Conservation (phyloP, 441 rosid genomes). For the Gossypium davidsonii region DNA sequence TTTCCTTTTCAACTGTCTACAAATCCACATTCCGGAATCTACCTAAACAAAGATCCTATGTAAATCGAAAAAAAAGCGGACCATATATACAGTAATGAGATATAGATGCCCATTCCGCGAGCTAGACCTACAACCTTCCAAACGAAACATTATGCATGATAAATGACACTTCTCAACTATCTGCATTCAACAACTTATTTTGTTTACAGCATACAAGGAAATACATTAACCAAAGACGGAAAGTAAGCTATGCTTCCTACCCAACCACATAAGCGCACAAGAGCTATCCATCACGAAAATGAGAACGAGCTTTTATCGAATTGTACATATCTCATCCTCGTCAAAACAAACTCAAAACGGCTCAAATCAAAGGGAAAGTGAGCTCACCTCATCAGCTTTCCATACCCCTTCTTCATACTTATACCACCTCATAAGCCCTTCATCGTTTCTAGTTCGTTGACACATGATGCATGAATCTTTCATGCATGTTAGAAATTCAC, state of each 20-base stretch:
- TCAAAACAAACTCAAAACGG: neutral
- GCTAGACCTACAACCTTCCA: no score
- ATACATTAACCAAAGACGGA: neutral
- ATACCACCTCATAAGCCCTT: slow-evolving; percentile 87
- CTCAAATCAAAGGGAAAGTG: slow-evolving; percentile 54
- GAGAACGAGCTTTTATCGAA: slow-evolving; percentile 18
- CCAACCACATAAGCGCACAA: neutral
- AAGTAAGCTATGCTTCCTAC: neutral
- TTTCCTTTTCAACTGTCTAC: neutral
- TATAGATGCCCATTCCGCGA: neutral
- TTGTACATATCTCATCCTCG: slow-evolving; percentile 21
- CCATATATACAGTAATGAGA: neutral
- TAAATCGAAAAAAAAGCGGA: neutral
- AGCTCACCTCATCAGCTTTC: slow-evolving; percentile 65
- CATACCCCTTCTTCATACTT: slow-evolving; percentile 75
- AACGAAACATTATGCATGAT: neutral
- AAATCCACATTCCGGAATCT: neutral
- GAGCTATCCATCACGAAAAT: neutral
- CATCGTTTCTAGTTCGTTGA: slow-evolving; percentile 57
- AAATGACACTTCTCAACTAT: slow-evolving; percentile 5
- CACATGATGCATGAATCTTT: slow-evolving; percentile 64
- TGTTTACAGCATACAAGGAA: slow-evolving; percentile 13
- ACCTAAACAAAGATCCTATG: neutral
- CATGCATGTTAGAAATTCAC: slow-evolving; percentile 60
- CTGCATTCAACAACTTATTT: slow-evolving; percentile 15